Conservation (phyloP, 345 rosid species). For the Pistacia vera region DNA sequence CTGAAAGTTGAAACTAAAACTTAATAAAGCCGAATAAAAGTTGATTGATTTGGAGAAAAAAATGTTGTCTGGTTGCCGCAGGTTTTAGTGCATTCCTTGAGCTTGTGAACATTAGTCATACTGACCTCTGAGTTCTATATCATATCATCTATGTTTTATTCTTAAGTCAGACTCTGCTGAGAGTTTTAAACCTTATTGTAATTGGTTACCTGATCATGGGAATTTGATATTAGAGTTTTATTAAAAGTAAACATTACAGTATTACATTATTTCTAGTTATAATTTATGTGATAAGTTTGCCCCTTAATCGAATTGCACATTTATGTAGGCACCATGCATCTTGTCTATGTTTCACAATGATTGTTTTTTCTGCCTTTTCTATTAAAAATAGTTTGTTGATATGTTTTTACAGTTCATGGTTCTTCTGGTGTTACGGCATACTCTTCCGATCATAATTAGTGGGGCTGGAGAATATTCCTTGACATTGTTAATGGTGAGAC, state of each 20-base stretch:
- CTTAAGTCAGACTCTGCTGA: not conserved
- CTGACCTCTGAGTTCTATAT: not conserved
- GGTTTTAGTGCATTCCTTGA: not conserved
- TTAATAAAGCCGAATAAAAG: not conserved
- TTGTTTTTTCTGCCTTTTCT: not conserved
- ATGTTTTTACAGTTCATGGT: constrained; percentile 57
- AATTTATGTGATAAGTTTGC: not conserved
- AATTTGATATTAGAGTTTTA: not conserved
- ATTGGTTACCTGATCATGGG: not conserved
- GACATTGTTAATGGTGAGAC: constrained; percentile 59
- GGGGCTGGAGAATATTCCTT: constrained; percentile 59
- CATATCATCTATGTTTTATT: not conserved
- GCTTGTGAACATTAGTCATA: not conserved
- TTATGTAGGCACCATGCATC: not conserved
- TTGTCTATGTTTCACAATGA: not conserved
- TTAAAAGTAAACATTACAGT: not conserved
- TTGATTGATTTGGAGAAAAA: not conserved
- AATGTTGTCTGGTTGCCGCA: not conserved
- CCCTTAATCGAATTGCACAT: not conserved
- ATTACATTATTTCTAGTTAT: not conserved
- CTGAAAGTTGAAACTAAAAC: not conserved
- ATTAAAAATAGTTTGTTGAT: not conserved
- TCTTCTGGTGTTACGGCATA: constrained; percentile 70
- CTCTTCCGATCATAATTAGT: constrained; percentile 60
- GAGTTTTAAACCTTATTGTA: not conserved